A percentile compares a stretch with the other conserved stretches of the same genome.
Conservation (phyloP, 192 early-diverging fungal genomes). For the Coemansia sp. region DNA sequence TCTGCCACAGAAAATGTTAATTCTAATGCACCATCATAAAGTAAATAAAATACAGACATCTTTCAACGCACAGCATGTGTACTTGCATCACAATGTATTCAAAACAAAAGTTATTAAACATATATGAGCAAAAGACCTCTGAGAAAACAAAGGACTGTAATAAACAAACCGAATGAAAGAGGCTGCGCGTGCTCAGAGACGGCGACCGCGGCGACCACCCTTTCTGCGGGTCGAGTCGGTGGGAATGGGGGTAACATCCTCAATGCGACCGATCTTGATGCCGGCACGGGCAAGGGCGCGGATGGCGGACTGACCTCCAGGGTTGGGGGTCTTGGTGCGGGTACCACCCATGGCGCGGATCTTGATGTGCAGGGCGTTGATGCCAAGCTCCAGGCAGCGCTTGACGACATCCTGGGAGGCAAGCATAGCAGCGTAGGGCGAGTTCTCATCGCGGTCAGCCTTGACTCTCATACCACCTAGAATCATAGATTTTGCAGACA, state of each 20-base stretch:
- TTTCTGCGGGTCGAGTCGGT: conserved; percentile 98
- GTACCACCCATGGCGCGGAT: conserved; percentile 99
- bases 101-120: conserved; percentile 2
- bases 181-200: conserved; percentile 62
- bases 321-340: conserved; percentile 96
- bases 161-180: not conserved
- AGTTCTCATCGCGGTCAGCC: conserved; percentile 99
- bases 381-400: conserved; percentile 99
- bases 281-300: conserved; percentile 98
- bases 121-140: not conserved
- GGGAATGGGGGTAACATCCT: conserved; percentile 98
- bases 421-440: conserved; percentile 99
- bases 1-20: too few relatives aligned
- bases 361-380: conserved; percentile 99
- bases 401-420: conserved; percentile 98
- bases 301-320: conserved; percentile 97
- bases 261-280: conserved; percentile 99
- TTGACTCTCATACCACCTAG: conserved; percentile 99
- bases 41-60: too few relatives aligned
- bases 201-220: conserved; percentile 99
- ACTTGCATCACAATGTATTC: not conserved
- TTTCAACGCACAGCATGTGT: not conserved
- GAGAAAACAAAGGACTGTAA: not conserved
- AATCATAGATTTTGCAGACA: conserved; percentile 57
- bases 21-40: not conserved